Base-by-base conservation (phyloP, 2,329 filamentous ascomycete species). In the Penicillium sp. region DNA sequence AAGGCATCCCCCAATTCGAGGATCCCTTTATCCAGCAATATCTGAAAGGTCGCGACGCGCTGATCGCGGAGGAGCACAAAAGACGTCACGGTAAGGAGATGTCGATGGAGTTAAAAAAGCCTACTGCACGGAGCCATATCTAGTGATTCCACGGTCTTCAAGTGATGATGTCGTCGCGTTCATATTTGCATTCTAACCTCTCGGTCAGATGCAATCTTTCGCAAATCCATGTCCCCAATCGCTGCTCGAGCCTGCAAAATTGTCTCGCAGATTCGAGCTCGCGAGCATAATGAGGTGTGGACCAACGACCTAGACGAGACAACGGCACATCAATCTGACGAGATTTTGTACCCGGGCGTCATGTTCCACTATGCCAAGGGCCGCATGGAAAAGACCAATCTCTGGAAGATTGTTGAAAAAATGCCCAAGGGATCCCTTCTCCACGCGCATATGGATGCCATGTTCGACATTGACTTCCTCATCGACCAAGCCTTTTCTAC, bases 381-480 rank as follows among this genome's bases (percentile, higher is more conserved):
- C n/a, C 81, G 82, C 34, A 94, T 95, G 82, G 88, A 95, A 69
- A 76, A 77, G 57, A 95, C 88, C 11, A 83, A 83, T 62, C 76
- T 96, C 25, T 97, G 89, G 89, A 78, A 82, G 55, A 93, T 96
- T 58, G 79, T 95, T 12, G 80, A 84, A 50, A 79, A 75, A 54
- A 89, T 97, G 86, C 91, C 91, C 27, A 97, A 97, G 67, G 93
- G 91, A 9, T 65, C 67, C 5, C 58, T 67, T 1, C 49, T 66
- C 51, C 90, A 97, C 72, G 88, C 88, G 38, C 90, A 97, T 68
- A 74, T 94, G 64, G 88, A 94, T 67, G 89, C 90, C 59, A 94
- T 94, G 83, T 86, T 95, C 43, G 86, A 95, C 66, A 82, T 90
- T 55, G 85, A 89, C 63, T 94, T 83, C 73, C 72, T 95, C 6